phyloP scores from a whole-genome alignment of 2,329 filamentous ascomycete species.

The Monilinia laxa region DNA sequence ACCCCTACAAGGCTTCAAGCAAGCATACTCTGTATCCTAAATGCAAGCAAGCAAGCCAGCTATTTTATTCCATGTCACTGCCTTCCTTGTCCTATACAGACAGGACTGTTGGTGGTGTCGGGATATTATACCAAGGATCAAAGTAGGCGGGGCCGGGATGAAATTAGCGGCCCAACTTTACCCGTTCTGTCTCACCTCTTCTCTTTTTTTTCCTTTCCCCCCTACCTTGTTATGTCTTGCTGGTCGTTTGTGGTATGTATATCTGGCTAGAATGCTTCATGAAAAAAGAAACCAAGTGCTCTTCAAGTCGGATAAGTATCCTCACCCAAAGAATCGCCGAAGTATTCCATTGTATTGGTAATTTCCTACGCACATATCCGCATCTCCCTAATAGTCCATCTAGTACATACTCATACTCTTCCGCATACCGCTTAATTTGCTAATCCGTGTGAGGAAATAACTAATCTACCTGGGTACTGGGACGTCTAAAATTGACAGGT shows the following conservation, averaged over 20 bases:
- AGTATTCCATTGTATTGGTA: not conserved
- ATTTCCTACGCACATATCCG: not conserved
- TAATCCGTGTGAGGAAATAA: not conserved
- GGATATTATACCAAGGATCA: conserved; percentile 19
- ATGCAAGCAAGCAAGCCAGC: not conserved
- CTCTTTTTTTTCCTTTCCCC: not conserved
- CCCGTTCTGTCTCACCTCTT: not conserved
- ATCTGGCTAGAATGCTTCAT: not conserved
- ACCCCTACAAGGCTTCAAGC: not conserved
- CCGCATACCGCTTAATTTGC: not conserved
- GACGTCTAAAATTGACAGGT: not conserved
- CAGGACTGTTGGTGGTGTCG: not conserved
- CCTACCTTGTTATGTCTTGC: not conserved
- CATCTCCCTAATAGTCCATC: not conserved
- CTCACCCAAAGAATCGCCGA: not conserved
- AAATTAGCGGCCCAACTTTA: conserved; percentile 17
- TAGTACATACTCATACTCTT: not conserved
- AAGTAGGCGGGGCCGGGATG: conserved; percentile 16
- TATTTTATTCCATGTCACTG: not conserved
- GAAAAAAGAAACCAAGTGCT: not conserved
- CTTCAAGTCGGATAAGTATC: not conserved
- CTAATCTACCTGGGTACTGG: not conserved
- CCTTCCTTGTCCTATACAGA: not conserved
- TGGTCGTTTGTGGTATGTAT: not conserved
- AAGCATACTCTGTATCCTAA: too few relatives aligned